Conservation (phyloP, 306 rosid species). For the Albizia julibrissin region DNA sequence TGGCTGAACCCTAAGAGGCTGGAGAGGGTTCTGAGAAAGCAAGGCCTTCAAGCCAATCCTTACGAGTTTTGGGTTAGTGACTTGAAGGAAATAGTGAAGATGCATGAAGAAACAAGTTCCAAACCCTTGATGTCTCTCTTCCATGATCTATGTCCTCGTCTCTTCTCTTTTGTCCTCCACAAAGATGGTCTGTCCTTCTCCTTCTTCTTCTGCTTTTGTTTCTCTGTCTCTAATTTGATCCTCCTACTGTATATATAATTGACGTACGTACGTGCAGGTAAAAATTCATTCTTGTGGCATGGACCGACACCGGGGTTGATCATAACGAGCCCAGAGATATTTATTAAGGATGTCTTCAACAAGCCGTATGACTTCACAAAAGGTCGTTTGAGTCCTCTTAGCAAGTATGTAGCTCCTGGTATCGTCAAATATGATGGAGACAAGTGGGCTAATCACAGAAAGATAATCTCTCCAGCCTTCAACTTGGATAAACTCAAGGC, state of each 20-base stretch:
- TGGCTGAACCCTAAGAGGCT: slow-evolving; percentile 63
- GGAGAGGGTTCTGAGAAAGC: slow-evolving; percentile 48
- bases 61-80: slow-evolving; percentile 47
- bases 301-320: slow-evolving; percentile 45
- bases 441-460: slow-evolving; percentile 56
- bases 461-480: slow-evolving; percentile 57
- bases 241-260: too few relatives aligned
- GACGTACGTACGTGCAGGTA: slow-evolving; percentile 22
- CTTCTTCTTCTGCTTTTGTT: neutral
- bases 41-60: slow-evolving; percentile 49
- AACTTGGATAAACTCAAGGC: slow-evolving; percentile 61
- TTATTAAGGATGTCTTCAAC: slow-evolving; percentile 42
- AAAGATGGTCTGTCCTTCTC: slow-evolving; percentile 32
- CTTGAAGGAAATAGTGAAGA: slow-evolving; percentile 8
- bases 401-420: slow-evolving; percentile 25
- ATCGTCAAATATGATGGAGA: slow-evolving; percentile 35
- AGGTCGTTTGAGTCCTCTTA: neutral
- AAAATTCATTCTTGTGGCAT: slow-evolving; percentile 33
- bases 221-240: too few relatives aligned
- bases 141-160: slow-evolving; percentile 42
- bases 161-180: slow-evolving; percentile 29
- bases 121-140: slow-evolving; percentile 42
- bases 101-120: slow-evolving; percentile 36
- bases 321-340: slow-evolving; percentile 37
- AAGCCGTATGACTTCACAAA: slow-evolving; percentile 34